Conservation (phyloP, 257 asterid species). For the Solanum tarijense region DNA sequence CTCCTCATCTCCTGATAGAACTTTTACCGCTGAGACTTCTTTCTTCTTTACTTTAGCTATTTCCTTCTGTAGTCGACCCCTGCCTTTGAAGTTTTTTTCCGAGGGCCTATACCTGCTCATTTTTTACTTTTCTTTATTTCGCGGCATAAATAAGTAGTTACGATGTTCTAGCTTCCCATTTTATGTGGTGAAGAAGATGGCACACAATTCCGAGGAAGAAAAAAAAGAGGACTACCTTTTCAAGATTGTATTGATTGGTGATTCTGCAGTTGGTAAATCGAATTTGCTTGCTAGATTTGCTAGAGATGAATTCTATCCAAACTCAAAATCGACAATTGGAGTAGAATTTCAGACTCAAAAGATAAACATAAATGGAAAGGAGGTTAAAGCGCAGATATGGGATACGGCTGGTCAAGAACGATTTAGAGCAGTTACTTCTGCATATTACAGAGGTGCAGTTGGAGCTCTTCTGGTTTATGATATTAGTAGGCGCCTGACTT, state of each 20-base stretch:
- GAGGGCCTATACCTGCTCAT: neutral
- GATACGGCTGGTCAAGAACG: slow-evolving; percentile 99
- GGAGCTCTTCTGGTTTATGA: slow-evolving; percentile 95
- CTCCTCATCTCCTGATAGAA: neutral
- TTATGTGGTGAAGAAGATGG: slow-evolving; percentile 45
- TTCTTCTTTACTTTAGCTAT: neutral
- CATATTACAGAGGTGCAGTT: slow-evolving; percentile 93
- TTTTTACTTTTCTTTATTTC: neutral
- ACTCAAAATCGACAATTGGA: slow-evolving; percentile 90
- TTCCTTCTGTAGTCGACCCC: slow-evolving; percentile 5
- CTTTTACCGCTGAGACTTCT: neutral
- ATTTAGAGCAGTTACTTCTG: slow-evolving; percentile 96
- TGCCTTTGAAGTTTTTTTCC: slow-evolving; percentile 27
- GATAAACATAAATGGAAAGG: slow-evolving; percentile 70
- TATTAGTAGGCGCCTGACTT: slow-evolving; percentile 82
- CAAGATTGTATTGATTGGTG: slow-evolving; percentile 26
- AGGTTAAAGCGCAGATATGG: slow-evolving; percentile 96
- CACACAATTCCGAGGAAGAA: slow-evolving; percentile 10
- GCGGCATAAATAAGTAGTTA: neutral
- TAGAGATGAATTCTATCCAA: slow-evolving; percentile 79
- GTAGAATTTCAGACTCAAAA: slow-evolving; percentile 97
- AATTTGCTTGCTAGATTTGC: slow-evolving; percentile 94
- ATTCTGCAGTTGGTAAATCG: slow-evolving; percentile 96
- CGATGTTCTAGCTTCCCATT: slow-evolving; percentile 21
- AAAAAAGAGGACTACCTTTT: slow-evolving; percentile 15